phyloP scores from a whole-genome alignment of 192 early-diverging fungal genomes.

The Rhizophagus clarus region DNA sequence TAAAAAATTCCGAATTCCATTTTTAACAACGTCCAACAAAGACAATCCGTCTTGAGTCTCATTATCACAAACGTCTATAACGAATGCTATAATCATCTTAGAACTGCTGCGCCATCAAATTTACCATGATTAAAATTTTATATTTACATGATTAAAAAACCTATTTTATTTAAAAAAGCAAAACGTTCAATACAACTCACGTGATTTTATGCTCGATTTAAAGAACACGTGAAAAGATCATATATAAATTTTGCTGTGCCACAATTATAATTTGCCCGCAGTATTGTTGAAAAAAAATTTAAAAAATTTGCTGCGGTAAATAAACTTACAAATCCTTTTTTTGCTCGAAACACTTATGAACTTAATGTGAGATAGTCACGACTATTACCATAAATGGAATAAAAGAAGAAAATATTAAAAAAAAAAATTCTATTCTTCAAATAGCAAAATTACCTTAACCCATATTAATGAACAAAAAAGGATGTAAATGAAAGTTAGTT shows the following conservation, averaged over 20 bases:
- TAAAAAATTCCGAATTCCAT: constrained; percentile 2
- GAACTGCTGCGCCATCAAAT: background rate
- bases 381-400: background rate
- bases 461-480: background rate
- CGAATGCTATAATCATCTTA: constrained; percentile 13
- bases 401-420: background rate
- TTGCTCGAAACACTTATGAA: background rate
- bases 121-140: background rate
- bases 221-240: background rate
- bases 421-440: background rate
- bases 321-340: background rate
- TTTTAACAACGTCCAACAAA: constrained; percentile 8
- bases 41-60: background rate
- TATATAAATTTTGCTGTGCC: background rate
- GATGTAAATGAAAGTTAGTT: background rate
- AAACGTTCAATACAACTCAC: background rate
- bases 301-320: background rate
- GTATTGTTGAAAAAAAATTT: background rate
- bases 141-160: background rate
- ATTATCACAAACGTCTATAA: background rate
- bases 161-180: background rate
- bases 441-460: background rate
- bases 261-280: background rate
- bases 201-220: background rate
- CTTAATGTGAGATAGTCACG: background rate